Evolutionary conservation across 768 basidiomycete genomes (phyloP).

Genomic region (Pleurotus sapidus): DNA sequence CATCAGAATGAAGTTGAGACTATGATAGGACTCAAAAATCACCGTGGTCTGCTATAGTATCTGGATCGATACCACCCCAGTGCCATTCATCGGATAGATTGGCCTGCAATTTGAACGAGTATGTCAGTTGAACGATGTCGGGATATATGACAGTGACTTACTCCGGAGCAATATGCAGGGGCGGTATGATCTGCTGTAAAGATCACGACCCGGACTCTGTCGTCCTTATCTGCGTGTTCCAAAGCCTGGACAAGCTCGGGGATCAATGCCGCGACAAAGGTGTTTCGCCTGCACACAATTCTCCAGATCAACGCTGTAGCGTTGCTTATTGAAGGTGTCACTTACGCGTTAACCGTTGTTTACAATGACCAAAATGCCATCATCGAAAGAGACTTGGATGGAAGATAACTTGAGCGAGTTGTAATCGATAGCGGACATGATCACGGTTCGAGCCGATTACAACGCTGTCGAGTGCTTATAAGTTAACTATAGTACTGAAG

Average conservation of each 20-base stretch:
- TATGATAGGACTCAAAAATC: slow-evolving; percentile 7
- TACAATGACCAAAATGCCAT: slow-evolving; percentile 37
- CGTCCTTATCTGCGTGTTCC: slow-evolving; percentile 49
- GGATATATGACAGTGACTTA: slow-evolving; percentile 19
- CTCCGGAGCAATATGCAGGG: slow-evolving; percentile 54
- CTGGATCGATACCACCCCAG: slow-evolving; percentile 34
- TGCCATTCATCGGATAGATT: slow-evolving; percentile 50
- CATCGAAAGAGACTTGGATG: slow-evolving; percentile 40
- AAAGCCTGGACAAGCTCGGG: slow-evolving; percentile 41
- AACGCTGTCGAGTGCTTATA: too few relatives aligned
- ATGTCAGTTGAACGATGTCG: too few relatives aligned
- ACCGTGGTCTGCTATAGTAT: slow-evolving; percentile 42
- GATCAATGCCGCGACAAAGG: slow-evolving; percentile 29
- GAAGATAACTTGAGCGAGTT: slow-evolving; percentile 33
- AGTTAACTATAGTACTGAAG: too few relatives aligned
- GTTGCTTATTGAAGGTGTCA: not conserved
- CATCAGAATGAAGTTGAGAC: slow-evolving; percentile 10
- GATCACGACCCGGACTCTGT: slow-evolving; percentile 48
- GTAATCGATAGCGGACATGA: slow-evolving; percentile 21
- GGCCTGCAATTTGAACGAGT: slow-evolving; percentile 29
- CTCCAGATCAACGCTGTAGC: not conserved
- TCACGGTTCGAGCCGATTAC: not conserved
- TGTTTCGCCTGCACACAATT: slow-evolving; percentile 38
- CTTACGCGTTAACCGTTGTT: slow-evolving; percentile 48
- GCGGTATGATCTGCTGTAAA: slow-evolving; percentile 50